Evolutionary conservation across 129 eudicot genomes (phyloP), one percentile per base, ranked within the genome.

Genomic region (Pseudognaphalium luteoalbum): DNA sequence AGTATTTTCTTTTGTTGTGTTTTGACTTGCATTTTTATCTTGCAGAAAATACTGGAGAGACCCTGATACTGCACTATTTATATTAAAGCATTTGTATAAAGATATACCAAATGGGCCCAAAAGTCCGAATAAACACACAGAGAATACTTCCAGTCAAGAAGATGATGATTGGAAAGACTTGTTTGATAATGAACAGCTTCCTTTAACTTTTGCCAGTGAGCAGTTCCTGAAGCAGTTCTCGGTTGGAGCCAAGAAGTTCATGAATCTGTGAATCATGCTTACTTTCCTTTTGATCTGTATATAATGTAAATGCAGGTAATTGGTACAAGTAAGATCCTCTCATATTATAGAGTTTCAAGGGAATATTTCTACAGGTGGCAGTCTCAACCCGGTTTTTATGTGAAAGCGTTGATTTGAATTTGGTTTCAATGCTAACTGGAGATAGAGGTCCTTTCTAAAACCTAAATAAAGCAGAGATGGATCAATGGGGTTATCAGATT

Each of bases 21-120:
- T 16, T 54, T 39, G 28, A 25, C 9, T 12, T 17, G 30, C 56
- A 9, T 15, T 65, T 4, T 32, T 15, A 32, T 65, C 6, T 44
- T 78, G 74, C 90, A 90, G 98, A 74, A 93, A 93, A 84, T 93
- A 93, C 80, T 93, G 97, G 98, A 87, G 98, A 69, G 97, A 90
- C 64, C 65, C 75, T 22, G 98, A 93, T 81, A 90, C 98, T 39
- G 98, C 97, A 59, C 91, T 93, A 25, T 93, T 93, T 75, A 90
- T 93, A 74, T 72, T 93, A 76, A 90, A 88, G 71, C 93, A 93
- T 80, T 87, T 93, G 78, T 93, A 90, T 78, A 82, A 76, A 14
- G 96, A 88, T 59, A 88, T 81, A 80, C 91, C 96, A 50, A 86
- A 92, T 33, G 92, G 80, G 5, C 86, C 91, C 11, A 22, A 11